Evolutionary conservation across 306 rosid genomes (phyloP).

Genomic region (Pachyrhizus erosus): DNA sequence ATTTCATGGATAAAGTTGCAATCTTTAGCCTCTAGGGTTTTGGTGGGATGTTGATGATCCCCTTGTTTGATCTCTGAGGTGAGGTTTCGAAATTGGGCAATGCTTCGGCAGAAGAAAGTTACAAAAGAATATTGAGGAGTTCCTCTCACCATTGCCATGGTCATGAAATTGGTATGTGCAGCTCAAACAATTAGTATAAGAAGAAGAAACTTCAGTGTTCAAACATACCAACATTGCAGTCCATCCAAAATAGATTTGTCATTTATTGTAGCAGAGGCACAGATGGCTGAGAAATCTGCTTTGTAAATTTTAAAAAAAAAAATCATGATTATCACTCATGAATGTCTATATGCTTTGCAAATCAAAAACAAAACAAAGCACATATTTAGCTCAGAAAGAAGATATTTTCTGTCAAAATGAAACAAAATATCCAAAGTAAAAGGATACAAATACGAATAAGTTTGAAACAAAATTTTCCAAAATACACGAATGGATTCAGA

Average conservation of each 20-base stretch:
- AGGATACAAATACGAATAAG: too few relatives aligned
- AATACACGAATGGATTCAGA: too few relatives aligned
- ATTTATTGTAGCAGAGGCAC: not conserved
- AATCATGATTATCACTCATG: not conserved
- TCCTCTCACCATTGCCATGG: constrained; percentile 41
- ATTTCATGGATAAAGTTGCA: constrained; percentile 51
- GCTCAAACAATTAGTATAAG: not conserved
- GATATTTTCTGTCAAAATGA: not conserved
- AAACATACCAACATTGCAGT: not conserved
- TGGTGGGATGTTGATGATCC: constrained; percentile 3
- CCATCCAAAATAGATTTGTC: not conserved
- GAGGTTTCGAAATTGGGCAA: constrained; percentile 53
- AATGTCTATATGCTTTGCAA: not conserved
- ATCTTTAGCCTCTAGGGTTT: constrained; percentile 15
- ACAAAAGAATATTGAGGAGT: constrained; percentile 33
- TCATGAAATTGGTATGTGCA: constrained; percentile 9
- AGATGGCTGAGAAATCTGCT: not conserved
- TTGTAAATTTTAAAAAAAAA: not conserved
- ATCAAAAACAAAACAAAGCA: not conserved
- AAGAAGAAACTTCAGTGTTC: not conserved
- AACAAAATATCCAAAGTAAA: not conserved
- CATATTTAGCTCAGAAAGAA: not conserved
- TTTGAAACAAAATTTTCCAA: too few relatives aligned
- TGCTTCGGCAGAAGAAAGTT: constrained; percentile 48
- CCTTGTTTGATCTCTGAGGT: constrained; percentile 47